A percentile compares a stretch with the other conserved stretches of the same genome.
Conservation (phyloP, 2,329 filamentous ascomycete genomes). For the Purpureocillium lavendulum region DNA sequence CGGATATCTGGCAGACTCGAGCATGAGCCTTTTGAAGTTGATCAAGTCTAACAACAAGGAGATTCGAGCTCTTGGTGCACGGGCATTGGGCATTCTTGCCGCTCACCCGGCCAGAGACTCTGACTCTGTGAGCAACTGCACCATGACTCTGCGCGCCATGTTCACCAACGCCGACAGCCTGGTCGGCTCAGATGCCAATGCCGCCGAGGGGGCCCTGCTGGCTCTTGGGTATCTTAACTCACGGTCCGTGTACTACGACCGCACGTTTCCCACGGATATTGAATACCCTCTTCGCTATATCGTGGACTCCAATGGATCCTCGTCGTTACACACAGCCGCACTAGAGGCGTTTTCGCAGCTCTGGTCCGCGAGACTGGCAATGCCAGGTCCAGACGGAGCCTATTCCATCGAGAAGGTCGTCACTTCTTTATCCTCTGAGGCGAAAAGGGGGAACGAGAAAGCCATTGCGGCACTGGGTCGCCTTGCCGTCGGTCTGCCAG, state of each 20-base stretch:
- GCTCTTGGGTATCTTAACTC: constrained; percentile 36
- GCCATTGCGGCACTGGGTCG: constrained; percentile 76
- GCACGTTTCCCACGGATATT: constrained; percentile 15
- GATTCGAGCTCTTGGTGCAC: constrained; percentile 58
- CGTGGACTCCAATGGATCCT: constrained; percentile 15
- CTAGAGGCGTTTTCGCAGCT: constrained; percentile 38
- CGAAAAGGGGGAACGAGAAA: constrained; percentile 73
- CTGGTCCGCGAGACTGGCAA: constrained; percentile 33
- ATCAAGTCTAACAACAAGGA: constrained; percentile 65
- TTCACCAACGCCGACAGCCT: constrained; percentile 33
- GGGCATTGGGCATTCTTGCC: constrained; percentile 66
- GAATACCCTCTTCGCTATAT: constrained; percentile 23
- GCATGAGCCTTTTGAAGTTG: constrained; percentile 46
- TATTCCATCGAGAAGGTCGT: constrained; percentile 37
- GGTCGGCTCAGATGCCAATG: constrained; percentile 33
- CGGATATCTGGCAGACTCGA: constrained; percentile 37
- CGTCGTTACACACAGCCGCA: constrained; percentile 33
- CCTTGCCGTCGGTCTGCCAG: constrained; percentile 55
- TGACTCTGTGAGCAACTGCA: constrained; percentile 15
- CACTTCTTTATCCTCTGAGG: constrained; percentile 55
- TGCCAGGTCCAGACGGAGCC: constrained; percentile 20
- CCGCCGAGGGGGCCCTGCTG: constrained; percentile 37
- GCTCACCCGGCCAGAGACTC: constrained; percentile 49
- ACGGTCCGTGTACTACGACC: constrained; percentile 34
- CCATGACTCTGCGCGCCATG: constrained; percentile 30